Conservation (phyloP, 2,329 filamentous ascomycete genomes). For the Lecanosticta acicola region DNA sequence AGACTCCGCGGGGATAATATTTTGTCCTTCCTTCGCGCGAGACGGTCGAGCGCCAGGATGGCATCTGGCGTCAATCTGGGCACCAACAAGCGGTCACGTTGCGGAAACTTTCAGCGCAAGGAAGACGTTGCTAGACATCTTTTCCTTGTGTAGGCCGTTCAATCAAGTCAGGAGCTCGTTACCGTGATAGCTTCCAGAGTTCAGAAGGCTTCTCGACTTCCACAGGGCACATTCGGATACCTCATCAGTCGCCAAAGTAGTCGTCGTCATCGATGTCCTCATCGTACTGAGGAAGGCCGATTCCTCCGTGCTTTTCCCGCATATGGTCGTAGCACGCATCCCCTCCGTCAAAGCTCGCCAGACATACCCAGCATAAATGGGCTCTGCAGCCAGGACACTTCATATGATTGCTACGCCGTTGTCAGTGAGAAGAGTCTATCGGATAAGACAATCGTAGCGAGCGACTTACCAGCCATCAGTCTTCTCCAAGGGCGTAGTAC, state of each 20-base stretch:
- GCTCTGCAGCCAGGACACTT: constrained; percentile 7
- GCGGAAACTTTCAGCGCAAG: no score
- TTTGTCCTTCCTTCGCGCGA: no score
- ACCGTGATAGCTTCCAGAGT: no score
- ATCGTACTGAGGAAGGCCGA: background rate
- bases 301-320: constrained; percentile 6
- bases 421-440: constrained; percentile 3
- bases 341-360: background rate
- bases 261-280: background rate
- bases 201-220: no score
- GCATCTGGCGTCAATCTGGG: background rate
- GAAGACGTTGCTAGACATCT: no score
- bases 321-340: constrained; percentile 6
- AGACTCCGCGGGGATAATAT: no score
- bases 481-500: constrained; percentile 9
- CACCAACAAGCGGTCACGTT: background rate
- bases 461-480: background rate
- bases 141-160: no score
- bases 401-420: constrained; percentile 5
- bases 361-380: constrained; percentile 15
- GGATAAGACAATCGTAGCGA: background rate
- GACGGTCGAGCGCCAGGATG: background rate
- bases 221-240: no score
- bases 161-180: no score
- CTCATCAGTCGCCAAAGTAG: no score